Base-by-base conservation (phyloP, 2,329 filamentous ascomycete genomes). In the Colletotrichum shisoi region DNA sequence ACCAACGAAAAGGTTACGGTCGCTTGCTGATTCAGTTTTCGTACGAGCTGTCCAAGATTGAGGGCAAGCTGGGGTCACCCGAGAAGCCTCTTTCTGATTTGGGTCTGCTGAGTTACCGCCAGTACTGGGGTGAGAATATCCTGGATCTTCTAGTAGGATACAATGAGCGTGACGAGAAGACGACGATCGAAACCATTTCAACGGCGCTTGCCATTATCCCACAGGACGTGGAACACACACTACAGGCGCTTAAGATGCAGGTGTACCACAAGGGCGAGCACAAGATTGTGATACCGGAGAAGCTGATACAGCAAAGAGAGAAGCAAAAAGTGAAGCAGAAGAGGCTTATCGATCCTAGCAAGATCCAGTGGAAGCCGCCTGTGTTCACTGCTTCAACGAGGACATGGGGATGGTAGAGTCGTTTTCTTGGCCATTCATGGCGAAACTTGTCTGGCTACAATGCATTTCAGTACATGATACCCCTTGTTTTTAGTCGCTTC, bases 41-140 rank as follows among this genome's bases (percentile, higher is more conserved):
- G 5, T 99, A 99, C 79, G 94, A 98, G 75, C 88, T 99, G 34
- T 95, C 92, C 74, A 96, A 94, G 78, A 93, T 96, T 66, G 96
- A 99, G 80, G 91, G 90, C 72, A 98, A 97, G 79, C 87, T 97
- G 7, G 96, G 96, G 2, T 97, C 93, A 9, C 96, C 95, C 0
- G 95, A 99, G 77, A 99, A 99, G 78, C 95, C 95, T 0, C 86
- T 99, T 2, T 96, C 92, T 42, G 95, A 99, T 84, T 78, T 99
- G 63, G 95, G 95, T 70, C 84, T 99, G 19, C 83, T 99, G 34
- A 94, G 94, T 72, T 99, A 99, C 78, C 89, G 95, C 57, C 94
- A 97, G 71, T 99, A 97, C 79, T 99, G 95, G 95, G 93, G 94
- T 37, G 95, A 99, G 77, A 93, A 93, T 56, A 92, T 99, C 42